Percentiles rank a stretch among this genome's conserved stretches.
Conservation (phyloP, 2,329 filamentous ascomycete genomes). For the Trichothecium sympodiale region DNA sequence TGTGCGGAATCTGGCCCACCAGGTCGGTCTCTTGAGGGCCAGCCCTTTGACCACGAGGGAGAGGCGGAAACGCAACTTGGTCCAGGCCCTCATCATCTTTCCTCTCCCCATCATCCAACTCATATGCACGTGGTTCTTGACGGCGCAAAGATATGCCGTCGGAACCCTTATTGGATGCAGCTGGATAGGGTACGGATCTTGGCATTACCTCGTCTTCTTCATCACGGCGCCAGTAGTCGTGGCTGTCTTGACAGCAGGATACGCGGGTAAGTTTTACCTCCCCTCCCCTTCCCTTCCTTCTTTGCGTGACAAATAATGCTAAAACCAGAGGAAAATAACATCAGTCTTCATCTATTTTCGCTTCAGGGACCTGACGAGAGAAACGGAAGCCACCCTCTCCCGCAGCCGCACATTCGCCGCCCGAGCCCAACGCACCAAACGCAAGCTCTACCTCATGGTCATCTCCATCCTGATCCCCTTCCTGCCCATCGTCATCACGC, state of each 20-base stretch:
- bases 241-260: conserved; percentile 30
- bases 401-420: conserved; percentile 27
- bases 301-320: not conserved
- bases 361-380: conserved; percentile 33
- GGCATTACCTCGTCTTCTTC: conserved; percentile 38
- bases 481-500: conserved; percentile 32
- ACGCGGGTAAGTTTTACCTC: conserved; percentile 30
- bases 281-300: not conserved
- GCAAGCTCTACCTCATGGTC: conserved; percentile 45
- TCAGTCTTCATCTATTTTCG: conserved; percentile 35
- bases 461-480: conserved; percentile 40
- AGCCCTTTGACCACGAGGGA: conserved; percentile 28
- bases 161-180: conserved; percentile 39
- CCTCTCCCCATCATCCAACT: conserved; percentile 39
- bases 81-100: conserved; percentile 44
- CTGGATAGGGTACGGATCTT: conserved; percentile 30
- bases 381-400: conserved; percentile 26
- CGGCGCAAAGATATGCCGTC: conserved; percentile 36
- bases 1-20: conserved; percentile 40
- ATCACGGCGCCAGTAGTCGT: conserved; percentile 32
- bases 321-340: conserved; percentile 1
- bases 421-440: conserved; percentile 35
- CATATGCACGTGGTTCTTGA: conserved; percentile 34
- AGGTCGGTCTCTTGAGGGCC: conserved; percentile 33
- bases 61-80: conserved; percentile 26